Evolutionary conservation across 805 yeast genomes (phyloP), one percentile per base, ranked within the genome.

Genomic region (Saturnispora gosingensis): DNA sequence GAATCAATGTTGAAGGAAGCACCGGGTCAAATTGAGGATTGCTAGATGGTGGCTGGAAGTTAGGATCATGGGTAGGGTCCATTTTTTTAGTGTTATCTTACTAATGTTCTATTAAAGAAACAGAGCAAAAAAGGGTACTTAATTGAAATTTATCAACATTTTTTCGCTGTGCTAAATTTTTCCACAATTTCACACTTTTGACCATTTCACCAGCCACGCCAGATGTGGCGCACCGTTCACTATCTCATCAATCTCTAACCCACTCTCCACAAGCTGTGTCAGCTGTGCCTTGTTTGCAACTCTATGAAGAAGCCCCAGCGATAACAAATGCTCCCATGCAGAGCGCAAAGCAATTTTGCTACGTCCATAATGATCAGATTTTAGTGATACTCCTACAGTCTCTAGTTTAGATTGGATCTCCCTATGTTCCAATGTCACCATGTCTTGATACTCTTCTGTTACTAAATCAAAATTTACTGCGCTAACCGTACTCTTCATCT

Each of bases 1-100:
- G 96, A 55, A 86, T 86, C 52, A 75, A 71, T 1, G 82, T 78
- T 2, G 82, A 73, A 4, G 87, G 84, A 11, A 86, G 83, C 4
- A 81, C 77, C 7, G 89, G 88, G 59, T 76, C 78, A 48, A 77
- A 67, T 53, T 78, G 71, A 45, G 79, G 79, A 56, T 80, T 76
- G 50, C 81, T 75, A 15, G 88, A 81, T 0, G 96, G 95, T 10
- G 96, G 96, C 47, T 82, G 80, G 67, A 88, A 90, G 66, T 88
- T 82, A 18, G 96, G 95, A 58, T 89, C 97, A 67, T 83, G 80
- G 4, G 91, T 85, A 22, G 98, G 98, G 65, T 90, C 98, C 98
- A 89, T 89, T 13, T 13, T 44, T 35, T 25, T 22, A 8, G 10
- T 8, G 36, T 6, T 24, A 35, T 28, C 16, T 30, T 25, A 46